These are phyloP conservation scores for Tolypocladium album DNA, from an alignment of 2,329 filamentous ascomycete genomes.

Conservation along the genomic window DNA sequence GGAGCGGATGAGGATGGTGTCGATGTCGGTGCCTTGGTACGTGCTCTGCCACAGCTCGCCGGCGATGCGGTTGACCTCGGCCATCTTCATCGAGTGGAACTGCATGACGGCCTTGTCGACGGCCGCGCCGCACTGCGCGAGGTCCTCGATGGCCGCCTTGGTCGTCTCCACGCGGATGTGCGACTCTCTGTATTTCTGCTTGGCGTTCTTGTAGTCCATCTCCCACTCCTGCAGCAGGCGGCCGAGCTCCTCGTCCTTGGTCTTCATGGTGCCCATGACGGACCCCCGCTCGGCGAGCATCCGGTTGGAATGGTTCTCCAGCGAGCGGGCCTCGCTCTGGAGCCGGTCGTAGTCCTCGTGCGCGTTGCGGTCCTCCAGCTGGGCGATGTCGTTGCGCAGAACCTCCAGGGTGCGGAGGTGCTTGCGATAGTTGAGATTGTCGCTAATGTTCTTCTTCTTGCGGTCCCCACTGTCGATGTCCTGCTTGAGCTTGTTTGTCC, in stretches of 20 bases:
- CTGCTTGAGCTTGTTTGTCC: conserved; percentile 68
- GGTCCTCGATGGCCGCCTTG: conserved; percentile 83
- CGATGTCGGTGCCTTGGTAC: conserved; percentile 94
- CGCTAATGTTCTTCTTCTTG: conserved; percentile 75
- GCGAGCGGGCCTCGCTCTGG: conserved; percentile 53
- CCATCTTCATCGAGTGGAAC: conserved; percentile 94
- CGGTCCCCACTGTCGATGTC: conserved; percentile 70
- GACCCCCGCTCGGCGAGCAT: conserved; percentile 63
- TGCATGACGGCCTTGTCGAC: conserved; percentile 96
- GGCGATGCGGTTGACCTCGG: conserved; percentile 90
- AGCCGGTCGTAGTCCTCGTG: conserved; percentile 73
- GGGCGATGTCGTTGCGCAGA: conserved; percentile 58
- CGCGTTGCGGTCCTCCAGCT: conserved; percentile 69
- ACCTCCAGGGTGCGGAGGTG: conserved; percentile 57
- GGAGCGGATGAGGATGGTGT: conserved; percentile 89
- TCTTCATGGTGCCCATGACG: conserved; percentile 68
- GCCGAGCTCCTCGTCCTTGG: conserved; percentile 71
- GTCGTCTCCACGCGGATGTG: conserved; percentile 88
- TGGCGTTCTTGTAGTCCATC: conserved; percentile 76
- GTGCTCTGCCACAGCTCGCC: conserved; percentile 95
- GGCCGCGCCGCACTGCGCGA: conserved; percentile 70
- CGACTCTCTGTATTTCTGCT: conserved; percentile 69
- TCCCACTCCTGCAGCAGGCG: conserved; percentile 71
- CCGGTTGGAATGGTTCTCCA: conserved; percentile 57
- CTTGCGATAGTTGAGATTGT: conserved; percentile 81